A percentile compares a stretch with the other conserved stretches of the same genome.
Conservation (phyloP, 1,284 basidiomycete species). For the Sporisorium graminicola region DNA sequence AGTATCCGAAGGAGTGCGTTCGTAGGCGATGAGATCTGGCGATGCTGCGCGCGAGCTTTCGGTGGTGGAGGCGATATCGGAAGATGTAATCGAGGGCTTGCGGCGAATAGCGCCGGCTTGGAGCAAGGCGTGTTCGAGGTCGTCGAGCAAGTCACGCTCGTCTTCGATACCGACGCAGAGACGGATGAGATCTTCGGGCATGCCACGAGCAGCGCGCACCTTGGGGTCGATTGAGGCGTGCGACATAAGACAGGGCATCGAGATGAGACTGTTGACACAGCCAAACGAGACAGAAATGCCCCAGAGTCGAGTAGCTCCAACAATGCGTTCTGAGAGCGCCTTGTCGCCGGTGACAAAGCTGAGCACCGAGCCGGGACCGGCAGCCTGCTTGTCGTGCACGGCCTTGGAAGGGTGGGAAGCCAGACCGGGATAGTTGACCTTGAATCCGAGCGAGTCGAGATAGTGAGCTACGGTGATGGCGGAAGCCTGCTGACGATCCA, state of each 20-base stretch:
- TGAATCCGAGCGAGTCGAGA: conserved; percentile 87
- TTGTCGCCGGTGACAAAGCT: conserved; percentile 95
- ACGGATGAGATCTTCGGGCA: conserved; percentile 97
- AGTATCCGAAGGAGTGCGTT: conserved; percentile 46
- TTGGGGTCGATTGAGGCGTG: conserved; percentile 98
- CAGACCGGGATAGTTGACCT: conserved; percentile 93
- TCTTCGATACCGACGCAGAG: conserved; percentile 99
- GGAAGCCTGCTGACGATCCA: conserved; percentile 92
- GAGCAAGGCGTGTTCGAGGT: conserved; percentile 91
- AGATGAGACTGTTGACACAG: conserved; percentile 97
- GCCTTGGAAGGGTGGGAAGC: conserved; percentile 84
- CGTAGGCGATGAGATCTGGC: conserved; percentile 38
- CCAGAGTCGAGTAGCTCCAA: conserved; percentile 92
- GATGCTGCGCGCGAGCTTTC: conserved; percentile 45
- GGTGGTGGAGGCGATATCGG: conserved; percentile 9
- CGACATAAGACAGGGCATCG: conserved; percentile 99
- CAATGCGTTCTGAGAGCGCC: conserved; percentile 88
- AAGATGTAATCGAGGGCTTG: conserved; percentile 16
- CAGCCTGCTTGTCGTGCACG: conserved; percentile 79
- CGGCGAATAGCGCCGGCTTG: conserved; percentile 85
- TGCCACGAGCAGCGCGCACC: conserved; percentile 88
- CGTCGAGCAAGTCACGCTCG: conserved; percentile 89
- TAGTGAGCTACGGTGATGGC: conserved; percentile 88
- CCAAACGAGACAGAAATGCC: conserved; percentile 98
- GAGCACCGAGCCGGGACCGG: conserved; percentile 94